Evolutionary conservation across 345 rosid species (phyloP), one percentile per base, ranked within the genome.

Genomic region (Sisymbrium irio): DNA sequence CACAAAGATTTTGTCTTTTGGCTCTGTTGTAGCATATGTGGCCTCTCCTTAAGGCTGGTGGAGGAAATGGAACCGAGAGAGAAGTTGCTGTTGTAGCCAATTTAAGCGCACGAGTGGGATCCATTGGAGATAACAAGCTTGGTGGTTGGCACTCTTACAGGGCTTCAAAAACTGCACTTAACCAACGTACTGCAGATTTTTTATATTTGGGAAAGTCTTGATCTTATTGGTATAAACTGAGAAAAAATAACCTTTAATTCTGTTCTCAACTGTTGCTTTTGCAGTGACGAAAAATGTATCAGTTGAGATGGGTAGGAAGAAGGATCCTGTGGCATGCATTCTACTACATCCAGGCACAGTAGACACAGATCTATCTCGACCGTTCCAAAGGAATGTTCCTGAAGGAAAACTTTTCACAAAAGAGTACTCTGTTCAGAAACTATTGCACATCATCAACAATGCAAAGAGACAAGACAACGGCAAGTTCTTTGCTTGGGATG

Each of bases 71-170:
- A 57, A 87, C 88, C 5, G 81, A 83, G 27, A 85, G 88, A 78
- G 91, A 86, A 71, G 87, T 86, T 53, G 90, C 98, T 32, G 95
- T 91, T 71, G 87, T 91, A 33, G 98, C 96, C 72, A 94, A 84
- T 81, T 37, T 94, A 78, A 91, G 98, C 79, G 96, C 98, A 7
- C 82, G 97, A 56, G 96, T 91, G 22, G 90, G 97, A 41, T 91
- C 97, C 12, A 88, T 89, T 14, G 93, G 95, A 17, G 97, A 94
- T 77, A 94, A 89, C 75, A 77, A 55, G 65, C 84, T 91, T 46
- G 97, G 97, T 45, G 98, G 96, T 44, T 89, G 98, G 97, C 95
- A 91, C 67, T 85, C 95, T 11, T 94, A 94, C 82, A 87, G 96
- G 55, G 78, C 96, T 58, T 94, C 98, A 36, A 94, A 94, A 84